Base-by-base conservation (phyloP, 2,329 filamentous ascomycete species). In the Colletotrichum musae region DNA sequence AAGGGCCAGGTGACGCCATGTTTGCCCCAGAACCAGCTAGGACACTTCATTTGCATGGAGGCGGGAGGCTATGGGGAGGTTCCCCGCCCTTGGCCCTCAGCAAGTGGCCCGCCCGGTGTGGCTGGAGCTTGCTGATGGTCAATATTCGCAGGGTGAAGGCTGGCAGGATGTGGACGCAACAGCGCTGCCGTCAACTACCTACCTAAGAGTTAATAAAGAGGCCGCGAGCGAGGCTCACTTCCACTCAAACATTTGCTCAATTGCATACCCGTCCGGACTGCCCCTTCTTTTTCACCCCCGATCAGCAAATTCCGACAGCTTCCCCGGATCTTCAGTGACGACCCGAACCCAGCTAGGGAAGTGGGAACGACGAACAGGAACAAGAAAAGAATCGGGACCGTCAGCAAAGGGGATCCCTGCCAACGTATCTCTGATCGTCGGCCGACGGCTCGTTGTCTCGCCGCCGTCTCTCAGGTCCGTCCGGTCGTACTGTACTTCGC, bases 281-380 rank as follows among this genome's bases (percentile, higher is more conserved):
- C 7, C 15, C 6, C 28, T 26, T 26, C 6, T 54, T 32, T 10
- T 6, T 52, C 47, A 57, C 41, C 54, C 48, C n/a, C 41, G 24
- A 53, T 48, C 50, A 24, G 51, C 4, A 48, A 21, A 54, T 52
- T 9, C 15, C 50, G 59, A 10, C 54, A 68, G 61, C 61, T 68
- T 68, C 65, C 65, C 65, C 65, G 61, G 65, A 68, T 68, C 54
- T 53, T 65, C 65, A 48, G 26, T 54, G 65, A 58, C 65, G 60
- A 45, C 24, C 6, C 16, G 39, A 4, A 15, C 43, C 32, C 18
- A 36, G 32, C 52, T 53, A 47, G n/a, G 61, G 51, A 28, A 36
- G 53, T 13, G 21, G 39, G 36, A 48, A 41, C 36, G 16, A 54
- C 32, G 41, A 47, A 64, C 60, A 64, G 60, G 53, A 68, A 68